phyloP scores from a whole-genome alignment of 2,329 filamentous ascomycete genomes.

The Microdochium bolleyi region DNA sequence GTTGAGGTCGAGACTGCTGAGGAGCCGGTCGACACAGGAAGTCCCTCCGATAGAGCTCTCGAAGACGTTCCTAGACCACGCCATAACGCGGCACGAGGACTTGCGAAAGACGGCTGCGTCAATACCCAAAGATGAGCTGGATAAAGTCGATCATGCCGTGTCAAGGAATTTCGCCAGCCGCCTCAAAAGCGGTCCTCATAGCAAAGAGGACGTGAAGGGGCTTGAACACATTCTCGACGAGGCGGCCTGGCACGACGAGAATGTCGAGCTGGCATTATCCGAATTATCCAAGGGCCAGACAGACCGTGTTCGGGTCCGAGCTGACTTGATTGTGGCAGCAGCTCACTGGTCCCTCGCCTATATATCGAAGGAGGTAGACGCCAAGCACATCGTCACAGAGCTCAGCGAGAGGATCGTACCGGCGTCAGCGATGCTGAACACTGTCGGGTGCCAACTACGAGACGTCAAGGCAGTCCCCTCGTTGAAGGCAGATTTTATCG shows the following conservation, averaged over 20 bases:
- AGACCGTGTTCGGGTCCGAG: background rate
- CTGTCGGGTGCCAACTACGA: background rate
- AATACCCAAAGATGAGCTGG: constrained; percentile 1
- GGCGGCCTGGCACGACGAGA: background rate
- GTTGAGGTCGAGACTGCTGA: constrained; percentile 11
- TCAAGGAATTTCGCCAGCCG: background rate
- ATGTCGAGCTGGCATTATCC: background rate
- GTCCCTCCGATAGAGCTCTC: constrained; percentile 48
- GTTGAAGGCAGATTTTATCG: background rate
- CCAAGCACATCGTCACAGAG: background rate
- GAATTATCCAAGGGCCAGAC: background rate
- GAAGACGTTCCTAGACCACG: constrained; percentile 44
- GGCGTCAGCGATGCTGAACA: background rate
- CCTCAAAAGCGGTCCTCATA: background rate
- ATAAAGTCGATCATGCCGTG: background rate
- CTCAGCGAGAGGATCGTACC: background rate
- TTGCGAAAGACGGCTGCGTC: constrained; percentile 6
- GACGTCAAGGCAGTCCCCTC: background rate
- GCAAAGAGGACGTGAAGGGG: background rate
- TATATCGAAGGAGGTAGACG: background rate
- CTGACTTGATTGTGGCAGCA: background rate
- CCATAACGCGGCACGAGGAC: constrained; percentile 34
- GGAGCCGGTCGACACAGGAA: constrained; percentile 24
- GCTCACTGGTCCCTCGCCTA: background rate
- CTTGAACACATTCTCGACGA: background rate